phyloP scores from a whole-genome alignment of 2,329 filamentous ascomycete genomes.

The Tolypocladium sp. region DNA sequence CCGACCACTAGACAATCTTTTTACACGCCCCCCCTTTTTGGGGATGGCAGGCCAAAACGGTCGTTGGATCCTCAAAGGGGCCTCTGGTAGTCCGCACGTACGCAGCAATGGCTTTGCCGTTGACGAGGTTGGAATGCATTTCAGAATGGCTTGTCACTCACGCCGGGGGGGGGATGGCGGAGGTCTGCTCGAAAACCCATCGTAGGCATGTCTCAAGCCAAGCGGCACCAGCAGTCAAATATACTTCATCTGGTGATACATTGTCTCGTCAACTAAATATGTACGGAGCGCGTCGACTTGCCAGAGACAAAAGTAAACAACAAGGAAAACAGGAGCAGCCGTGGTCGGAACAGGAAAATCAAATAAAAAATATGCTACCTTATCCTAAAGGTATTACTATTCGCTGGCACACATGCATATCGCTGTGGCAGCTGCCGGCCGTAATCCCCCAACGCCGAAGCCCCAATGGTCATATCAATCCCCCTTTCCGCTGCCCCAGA shows the following conservation, averaged over 20 bases:
- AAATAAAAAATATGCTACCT: constrained; percentile 3
- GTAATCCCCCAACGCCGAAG: constrained; percentile 9
- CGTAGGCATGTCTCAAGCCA: neutral
- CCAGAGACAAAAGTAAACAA: neutral
- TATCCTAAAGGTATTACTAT: constrained; percentile 5
- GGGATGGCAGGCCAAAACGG: neutral
- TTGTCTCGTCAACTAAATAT: neutral
- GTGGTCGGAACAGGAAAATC: neutral
- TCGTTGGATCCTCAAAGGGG: neutral
- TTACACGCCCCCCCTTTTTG: neutral
- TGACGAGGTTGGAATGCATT: neutral
- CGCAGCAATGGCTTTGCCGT: neutral
- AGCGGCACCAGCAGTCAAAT: neutral
- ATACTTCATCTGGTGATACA: neutral
- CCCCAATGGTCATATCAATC: neutral
- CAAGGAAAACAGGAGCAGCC: neutral
- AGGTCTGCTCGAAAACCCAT: neutral
- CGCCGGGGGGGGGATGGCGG: no score
- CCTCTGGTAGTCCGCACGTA: no score
- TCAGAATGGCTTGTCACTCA: neutral
- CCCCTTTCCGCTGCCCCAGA: neutral
- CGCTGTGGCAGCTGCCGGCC: neutral
- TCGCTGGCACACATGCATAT: neutral
- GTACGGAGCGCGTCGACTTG: neutral
- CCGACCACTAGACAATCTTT: neutral